A percentile compares a stretch with the other conserved stretches of the same genome.
phyloP scores from a whole-genome alignment of 257 asterid genomes.

The Sherardia arvensis region DNA sequence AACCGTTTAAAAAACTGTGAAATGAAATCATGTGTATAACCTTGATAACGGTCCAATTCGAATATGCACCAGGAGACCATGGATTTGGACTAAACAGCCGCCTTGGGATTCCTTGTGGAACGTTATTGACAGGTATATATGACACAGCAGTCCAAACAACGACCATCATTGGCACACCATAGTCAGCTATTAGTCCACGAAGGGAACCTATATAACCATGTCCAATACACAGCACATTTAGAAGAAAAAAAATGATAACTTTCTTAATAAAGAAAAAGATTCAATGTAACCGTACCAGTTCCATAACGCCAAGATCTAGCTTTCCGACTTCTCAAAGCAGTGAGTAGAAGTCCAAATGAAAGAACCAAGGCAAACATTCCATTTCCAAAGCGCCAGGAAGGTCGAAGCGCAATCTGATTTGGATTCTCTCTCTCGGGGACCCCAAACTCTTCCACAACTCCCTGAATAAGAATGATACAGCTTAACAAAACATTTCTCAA shows the following conservation, averaged over 20 bases:
- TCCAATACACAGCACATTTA: constrained; percentile 15
- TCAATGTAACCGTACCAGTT: constrained; percentile 44
- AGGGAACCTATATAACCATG: constrained; percentile 63
- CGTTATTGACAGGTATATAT: constrained; percentile 59
- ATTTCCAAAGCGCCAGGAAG: constrained; percentile 91
- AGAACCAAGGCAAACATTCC: constrained; percentile 95
- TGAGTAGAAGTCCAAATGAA: constrained; percentile 83
- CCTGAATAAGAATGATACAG: constrained; percentile 28
- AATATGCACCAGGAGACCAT: constrained; percentile 95
- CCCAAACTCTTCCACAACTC: constrained; percentile 89
- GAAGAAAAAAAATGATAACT: not conserved
- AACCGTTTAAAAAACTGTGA: not conserved
- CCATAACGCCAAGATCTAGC: constrained; percentile 99
- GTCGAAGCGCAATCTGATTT: constrained; percentile 39
- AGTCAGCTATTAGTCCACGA: constrained; percentile 87
- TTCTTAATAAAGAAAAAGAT: not conserved
- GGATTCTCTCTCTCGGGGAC: constrained; percentile 64
- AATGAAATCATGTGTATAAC: constrained; percentile 24
- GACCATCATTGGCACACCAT: constrained; percentile 95
- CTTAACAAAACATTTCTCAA: not conserved
- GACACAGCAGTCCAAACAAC: constrained; percentile 86
- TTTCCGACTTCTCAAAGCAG: constrained; percentile 75
- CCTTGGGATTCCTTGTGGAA: constrained; percentile 81
- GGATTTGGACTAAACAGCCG: constrained; percentile 97
- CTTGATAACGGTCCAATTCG: constrained; percentile 95